Evolutionary conservation across 2,329 filamentous ascomycete genomes (phyloP), one percentile per base, ranked within the genome.

Genomic region (Aspergillus persii): DNA sequence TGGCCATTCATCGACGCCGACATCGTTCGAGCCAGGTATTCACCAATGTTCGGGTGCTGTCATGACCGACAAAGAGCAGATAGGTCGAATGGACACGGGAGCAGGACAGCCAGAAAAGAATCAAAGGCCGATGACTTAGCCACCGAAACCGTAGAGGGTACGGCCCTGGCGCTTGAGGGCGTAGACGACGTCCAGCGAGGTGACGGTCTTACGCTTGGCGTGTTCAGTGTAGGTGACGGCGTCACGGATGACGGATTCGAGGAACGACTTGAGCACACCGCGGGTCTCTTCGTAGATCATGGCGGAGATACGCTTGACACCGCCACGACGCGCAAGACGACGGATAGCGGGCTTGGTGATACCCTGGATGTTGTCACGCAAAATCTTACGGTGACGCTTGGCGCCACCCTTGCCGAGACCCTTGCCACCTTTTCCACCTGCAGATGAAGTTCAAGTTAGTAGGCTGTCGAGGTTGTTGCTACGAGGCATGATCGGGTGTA

Each of bases 281-380:
- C 89, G 89, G 70, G 89, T 92, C 83, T 92, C 88, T 76, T 90
- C 89, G 82, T 91, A 91, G 81, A 91, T 92, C 89, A 91, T 96
- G 78, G 93, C 93, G 73, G 93, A 96, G 76, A 97, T 97, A 96
- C 93, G 93, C 91, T 97, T 97, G 86, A 97, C 93, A 93, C 93
- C 93, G 79, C 94, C 93, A 96, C 93, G 93, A 83, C 93, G 93
- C 66, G 93, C 93, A 77, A 98, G 93, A 96, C 94, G 93, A 74
- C 93, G 90, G 82, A 98, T 98, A 71, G 93, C 93, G 72, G 93
- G 94, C 90, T 98, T 98, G 77, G 93, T 98, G 79, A 98, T 97
- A 83, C 93, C 93, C 85, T 97, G 93, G 78, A 97, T 97, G 90
- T 97, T 97, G 90, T 97, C 94, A 82, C 94, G 92, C 81, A 97